Conservation (phyloP, 116 monocot species). For the Papilionanthe hybrid region DNA sequence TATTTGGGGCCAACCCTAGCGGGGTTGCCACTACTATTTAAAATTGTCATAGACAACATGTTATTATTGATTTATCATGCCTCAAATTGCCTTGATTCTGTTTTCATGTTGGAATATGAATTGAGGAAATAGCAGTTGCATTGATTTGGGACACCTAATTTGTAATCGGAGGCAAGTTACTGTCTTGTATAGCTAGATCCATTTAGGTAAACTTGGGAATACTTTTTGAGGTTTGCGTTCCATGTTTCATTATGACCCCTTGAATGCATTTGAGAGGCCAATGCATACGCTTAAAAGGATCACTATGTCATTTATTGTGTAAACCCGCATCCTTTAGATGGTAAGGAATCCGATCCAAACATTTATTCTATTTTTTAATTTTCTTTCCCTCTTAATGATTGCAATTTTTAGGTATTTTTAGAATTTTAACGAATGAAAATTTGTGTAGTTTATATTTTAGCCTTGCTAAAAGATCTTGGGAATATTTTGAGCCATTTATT, state of each 20-base stretch:
- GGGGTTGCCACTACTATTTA: not conserved
- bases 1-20: not conserved
- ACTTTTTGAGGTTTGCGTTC: not conserved
- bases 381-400: not conserved
- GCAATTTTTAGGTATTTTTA: not conserved
- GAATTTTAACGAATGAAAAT: not conserved
- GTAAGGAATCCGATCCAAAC: not conserved
- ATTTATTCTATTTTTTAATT: not conserved
- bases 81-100: not conserved
- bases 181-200: not conserved
- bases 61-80: not conserved
- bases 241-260: too few relatives aligned
- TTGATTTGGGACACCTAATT: not conserved
- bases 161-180: not conserved
- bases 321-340: not conserved
- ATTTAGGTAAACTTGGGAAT: not conserved
- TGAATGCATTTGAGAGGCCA: too few relatives aligned
- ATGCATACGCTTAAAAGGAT: not conserved
- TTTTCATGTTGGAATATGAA: not conserved
- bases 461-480: too few relatives aligned
- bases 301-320: not conserved
- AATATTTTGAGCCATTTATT: too few relatives aligned
- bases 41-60: not conserved
- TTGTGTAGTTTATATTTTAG: too few relatives aligned
- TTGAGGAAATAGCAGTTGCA: not conserved